Conservation (phyloP, 2,329 filamentous ascomycete species). For the Botrytis hyacinthi region DNA sequence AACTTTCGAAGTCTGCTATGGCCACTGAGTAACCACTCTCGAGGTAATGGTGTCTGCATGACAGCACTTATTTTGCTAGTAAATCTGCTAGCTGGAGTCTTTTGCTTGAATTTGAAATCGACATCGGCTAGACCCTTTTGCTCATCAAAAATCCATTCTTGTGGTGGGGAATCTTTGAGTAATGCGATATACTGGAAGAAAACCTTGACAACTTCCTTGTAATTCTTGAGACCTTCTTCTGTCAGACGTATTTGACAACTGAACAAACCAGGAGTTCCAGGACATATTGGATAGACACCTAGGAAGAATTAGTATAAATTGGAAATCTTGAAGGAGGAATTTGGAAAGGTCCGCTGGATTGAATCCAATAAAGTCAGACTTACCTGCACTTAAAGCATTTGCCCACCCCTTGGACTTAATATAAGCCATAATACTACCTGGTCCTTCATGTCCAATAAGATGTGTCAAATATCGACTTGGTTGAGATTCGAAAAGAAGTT, state of each 20-base stretch:
- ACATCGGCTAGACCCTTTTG: slow-evolving; percentile 88
- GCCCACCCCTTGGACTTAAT: slow-evolving; percentile 72
- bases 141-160: slow-evolving; percentile 93
- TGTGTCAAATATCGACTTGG: slow-evolving; percentile 70
- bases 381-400: slow-evolving; percentile 59
- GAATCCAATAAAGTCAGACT: slow-evolving; percentile 12
- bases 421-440: slow-evolving; percentile 70
- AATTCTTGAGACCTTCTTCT: slow-evolving; percentile 55
- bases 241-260: slow-evolving; percentile 64
- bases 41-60: slow-evolving; percentile 88
- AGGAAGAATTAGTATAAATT: not conserved
- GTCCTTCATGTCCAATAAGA: slow-evolving; percentile 71
- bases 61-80: slow-evolving; percentile 79
- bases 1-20: slow-evolving; percentile 73
- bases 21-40: slow-evolving; percentile 84
- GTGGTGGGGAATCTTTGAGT: slow-evolving; percentile 73
- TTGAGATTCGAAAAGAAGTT: slow-evolving; percentile 63
- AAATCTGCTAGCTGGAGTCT: slow-evolving; percentile 84
- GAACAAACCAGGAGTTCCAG: slow-evolving; percentile 65
- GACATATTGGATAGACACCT: slow-evolving; percentile 60
- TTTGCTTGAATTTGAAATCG: slow-evolving; percentile 93
- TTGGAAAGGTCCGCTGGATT: not conserved
- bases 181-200: slow-evolving; percentile 83
- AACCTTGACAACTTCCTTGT: slow-evolving; percentile 64
- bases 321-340: not conserved